Evolutionary conservation across 192 early-diverging fungal species (phyloP), one percentile per base, ranked within the genome.

Genomic region (Thoreauomyces humboldtii): DNA sequence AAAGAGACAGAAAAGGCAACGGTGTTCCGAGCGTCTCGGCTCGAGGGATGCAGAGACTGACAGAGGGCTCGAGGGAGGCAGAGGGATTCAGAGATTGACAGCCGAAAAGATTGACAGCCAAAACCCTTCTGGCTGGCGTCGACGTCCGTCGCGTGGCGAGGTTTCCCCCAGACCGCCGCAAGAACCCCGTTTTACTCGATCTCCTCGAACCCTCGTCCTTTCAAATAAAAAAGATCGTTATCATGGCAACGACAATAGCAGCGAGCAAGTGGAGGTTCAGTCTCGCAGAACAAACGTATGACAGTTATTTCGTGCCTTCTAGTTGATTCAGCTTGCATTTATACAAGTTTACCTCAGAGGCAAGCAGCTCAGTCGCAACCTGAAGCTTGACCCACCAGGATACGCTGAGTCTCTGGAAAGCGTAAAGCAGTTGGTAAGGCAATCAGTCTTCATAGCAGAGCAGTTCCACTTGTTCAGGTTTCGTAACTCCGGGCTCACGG

Each of bases 311-410:
- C 22, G 22, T 24, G 47, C 7, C 22, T 9, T 12, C 47, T 50
- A 7, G 12, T 9, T 24, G 12, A 9, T 7, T 24, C 22, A 24
- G 11, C 12, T 50, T 24, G 15, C 22, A 7, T 9, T 15, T 6
- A 37, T 4, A 5, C 35, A 19, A 4, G 15, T 14, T 32, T 4
- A 7, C 50, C 25, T n/a, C 34, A 34, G 35, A 15, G 55, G 34
- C 35, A 57, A 57, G 55, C 29, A 57, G 4, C 34, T 27, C 50
- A 47, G 29, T 21, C 62, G 62, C 6, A 57, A 59, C 22, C 24
- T 47, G 15, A 68, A 68, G 34, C 57, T 68, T n/a, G 58, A 68
- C 35, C 66, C 66, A 24, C 66, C 66, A 17, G 66, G 66, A 1
- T 68, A 60, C 42, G 42, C 43, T 24, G 58, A 68, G 14, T 25